Base-by-base conservation (phyloP, 352 stramenopile genomes). In the Albugo candida region DNA sequence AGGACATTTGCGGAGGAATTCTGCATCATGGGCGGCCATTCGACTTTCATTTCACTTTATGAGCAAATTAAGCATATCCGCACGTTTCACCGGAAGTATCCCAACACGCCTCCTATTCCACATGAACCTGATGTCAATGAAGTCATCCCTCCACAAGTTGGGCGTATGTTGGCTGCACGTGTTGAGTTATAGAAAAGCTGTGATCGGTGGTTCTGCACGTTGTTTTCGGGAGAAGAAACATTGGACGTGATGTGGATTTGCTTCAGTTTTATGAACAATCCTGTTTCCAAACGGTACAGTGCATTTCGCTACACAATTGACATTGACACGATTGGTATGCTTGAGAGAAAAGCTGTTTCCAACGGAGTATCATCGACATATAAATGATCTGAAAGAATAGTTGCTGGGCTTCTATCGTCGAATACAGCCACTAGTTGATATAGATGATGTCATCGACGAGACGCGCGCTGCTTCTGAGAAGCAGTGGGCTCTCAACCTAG, bases 161-260 rank as follows among this genome's bases (percentile, higher is more conserved):
- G n/a, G 58, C 49, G 70, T 80, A 48, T 38, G 63, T 53, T 17
- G 18, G n/a, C 18, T 39, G 11, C 47, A n/a, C n/a, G n/a, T 19
- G 3, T 8, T 19, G 3, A 8, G 8, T 24, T 3, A 43, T 10
- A 3, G 17, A 24, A 10, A 24, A 19, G 38, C 8, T 24, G 3
- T 10, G 8, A 3, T 43, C 37, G 18, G 18, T 48, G 18, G 37
- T 12, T 16, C 10, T 18, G 20, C 47, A 13, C 17, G 20, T 46
- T 83, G 61, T 93, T 93, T 48, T 88, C 75, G 2, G 82, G 82
- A 13, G 80, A 93, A 74, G 82, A 94, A 56, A 72, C 65, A 17
- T 85, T 84, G 82, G 82, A 47, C 88, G 89, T 51, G 93, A 92
- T 52, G 67, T 94, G n/a, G 82, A 94, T 53, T 47, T 94, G 31